Evolutionary conservation across 768 basidiomycete species (phyloP), one percentile per base, ranked within the genome.

Genomic region (Gyrodon lividus): DNA sequence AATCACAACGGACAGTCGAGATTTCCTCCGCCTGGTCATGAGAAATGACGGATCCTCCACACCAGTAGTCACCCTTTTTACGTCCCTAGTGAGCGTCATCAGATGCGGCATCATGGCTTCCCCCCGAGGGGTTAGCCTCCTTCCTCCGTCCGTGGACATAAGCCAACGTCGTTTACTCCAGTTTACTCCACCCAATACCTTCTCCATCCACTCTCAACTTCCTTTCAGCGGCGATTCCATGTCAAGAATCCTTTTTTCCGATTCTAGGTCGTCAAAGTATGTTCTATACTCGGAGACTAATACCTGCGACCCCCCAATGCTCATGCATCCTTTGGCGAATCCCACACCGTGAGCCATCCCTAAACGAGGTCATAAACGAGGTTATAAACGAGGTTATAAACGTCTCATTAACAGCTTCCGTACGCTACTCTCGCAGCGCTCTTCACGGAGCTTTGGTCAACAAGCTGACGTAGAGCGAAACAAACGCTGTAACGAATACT

Each of bases 121-220:
- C 31, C 20, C 20, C 55, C 55, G 55, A 56, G 55, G 55, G 47
- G 47, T 48, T 56, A 56, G 23, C n/a, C 28, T 2, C 49, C 40
- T 19, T 43, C 31, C 30, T 42, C 20, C 34, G 54, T 57, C 66
- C 66, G 66, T 67, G 66, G 66, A 69, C 46, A 67, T 67, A 67
- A 55, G 51, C 60, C 19, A 50, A 49, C 46, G 28, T 28, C 10
- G 31, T 31, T 16, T 50, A 16, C 19, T 19, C 20, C 14, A n/a
- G n/a, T n/a, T n/a, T n/a, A n/a, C n/a, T 28, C 28, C 28, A 28
- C 28, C 28, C 28, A 28, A 10, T 10, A 28, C 28, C 28, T 28
- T 44, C 28, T 17, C 16, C 42, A 28, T 24, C 14, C 16, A 8
- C 42, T 26, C 22, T n/a, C 16, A 17, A 14, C 23, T 22, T 17